Evolutionary conservation across 306 rosid species (phyloP).

Genomic region (Vachellia collinsii): DNA sequence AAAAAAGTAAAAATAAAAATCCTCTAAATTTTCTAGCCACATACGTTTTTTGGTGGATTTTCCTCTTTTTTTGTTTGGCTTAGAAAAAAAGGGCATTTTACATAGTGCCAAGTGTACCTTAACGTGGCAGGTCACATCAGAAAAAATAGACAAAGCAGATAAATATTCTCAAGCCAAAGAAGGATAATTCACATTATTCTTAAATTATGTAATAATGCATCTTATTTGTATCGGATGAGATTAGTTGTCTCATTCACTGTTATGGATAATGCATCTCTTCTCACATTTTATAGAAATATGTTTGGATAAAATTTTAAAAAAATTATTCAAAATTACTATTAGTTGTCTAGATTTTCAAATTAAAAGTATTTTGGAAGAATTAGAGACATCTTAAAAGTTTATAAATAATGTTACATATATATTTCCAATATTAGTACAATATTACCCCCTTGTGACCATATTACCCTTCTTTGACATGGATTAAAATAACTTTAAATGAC

Average conservation of each 20-base stretch:
- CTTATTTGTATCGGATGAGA: not conserved
- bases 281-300: not conserved
- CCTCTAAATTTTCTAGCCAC: constrained; percentile 33
- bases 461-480: too few relatives aligned
- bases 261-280: not conserved
- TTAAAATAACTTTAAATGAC: too few relatives aligned
- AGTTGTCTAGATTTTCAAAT: too few relatives aligned
- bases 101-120: constrained; percentile 32
- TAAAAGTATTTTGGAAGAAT: too few relatives aligned
- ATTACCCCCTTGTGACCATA: too few relatives aligned
- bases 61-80: not conserved
- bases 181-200: not conserved
- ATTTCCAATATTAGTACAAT: too few relatives aligned
- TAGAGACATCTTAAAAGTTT: too few relatives aligned
- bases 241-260: not conserved
- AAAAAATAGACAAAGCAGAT: not conserved
- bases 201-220: too few relatives aligned
- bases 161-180: not conserved
- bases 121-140: constrained; percentile 30
- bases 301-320: too few relatives aligned
- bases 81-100: not conserved
- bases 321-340: too few relatives aligned
- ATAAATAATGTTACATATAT: too few relatives aligned
- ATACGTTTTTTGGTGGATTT: constrained; percentile 2
- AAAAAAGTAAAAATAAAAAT: not conserved